phyloP scores from a whole-genome alignment of 768 basidiomycete species.

The Royoungia palumana region DNA sequence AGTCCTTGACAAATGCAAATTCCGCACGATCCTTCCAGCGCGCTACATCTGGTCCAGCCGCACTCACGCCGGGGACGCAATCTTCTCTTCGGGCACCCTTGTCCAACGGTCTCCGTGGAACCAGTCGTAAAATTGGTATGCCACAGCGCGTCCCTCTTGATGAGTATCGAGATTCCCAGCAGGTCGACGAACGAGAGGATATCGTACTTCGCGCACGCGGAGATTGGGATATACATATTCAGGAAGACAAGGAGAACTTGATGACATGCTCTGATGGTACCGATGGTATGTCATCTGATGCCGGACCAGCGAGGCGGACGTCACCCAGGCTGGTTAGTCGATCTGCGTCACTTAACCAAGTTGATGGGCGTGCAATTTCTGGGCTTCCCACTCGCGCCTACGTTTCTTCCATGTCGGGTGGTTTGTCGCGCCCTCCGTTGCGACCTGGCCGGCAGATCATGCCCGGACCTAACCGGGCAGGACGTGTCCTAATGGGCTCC shows the following conservation, averaged over 20 bases:
- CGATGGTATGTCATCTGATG: conserved; percentile 25
- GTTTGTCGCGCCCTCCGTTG: conserved; percentile 42
- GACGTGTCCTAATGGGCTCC: conserved; percentile 45
- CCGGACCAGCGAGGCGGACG: conserved; percentile 15
- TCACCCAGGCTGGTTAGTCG: conserved; percentile 31
- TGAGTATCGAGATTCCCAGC: conserved; percentile 31
- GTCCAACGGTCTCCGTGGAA: conserved; percentile 33
- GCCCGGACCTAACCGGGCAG: conserved; percentile 45
- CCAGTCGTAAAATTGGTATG: conserved; percentile 33
- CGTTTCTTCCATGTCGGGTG: conserved; percentile 28
- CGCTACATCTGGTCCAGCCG: conserved; percentile 58
- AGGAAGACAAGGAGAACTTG: conserved; percentile 42
- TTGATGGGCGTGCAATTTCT: conserved; percentile 35
- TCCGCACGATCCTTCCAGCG: conserved; percentile 60
- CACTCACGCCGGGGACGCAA: conserved; percentile 30
- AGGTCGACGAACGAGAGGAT: conserved; percentile 36
- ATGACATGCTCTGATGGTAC: conserved; percentile 26
- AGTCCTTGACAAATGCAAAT: conserved; percentile 16
- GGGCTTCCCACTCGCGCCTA: conserved; percentile 33
- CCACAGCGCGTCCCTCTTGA: conserved; percentile 39
- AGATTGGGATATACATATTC: conserved; percentile 29
- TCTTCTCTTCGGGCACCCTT: conserved; percentile 26
- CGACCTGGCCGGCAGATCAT: conserved; percentile 40
- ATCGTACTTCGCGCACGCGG: conserved; percentile 24
- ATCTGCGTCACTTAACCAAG: conserved; percentile 32